These are phyloP conservation scores for Aureobasidium pullulans DNA, from an alignment of 2,329 filamentous ascomycete species.

Conservation along the genomic window DNA sequence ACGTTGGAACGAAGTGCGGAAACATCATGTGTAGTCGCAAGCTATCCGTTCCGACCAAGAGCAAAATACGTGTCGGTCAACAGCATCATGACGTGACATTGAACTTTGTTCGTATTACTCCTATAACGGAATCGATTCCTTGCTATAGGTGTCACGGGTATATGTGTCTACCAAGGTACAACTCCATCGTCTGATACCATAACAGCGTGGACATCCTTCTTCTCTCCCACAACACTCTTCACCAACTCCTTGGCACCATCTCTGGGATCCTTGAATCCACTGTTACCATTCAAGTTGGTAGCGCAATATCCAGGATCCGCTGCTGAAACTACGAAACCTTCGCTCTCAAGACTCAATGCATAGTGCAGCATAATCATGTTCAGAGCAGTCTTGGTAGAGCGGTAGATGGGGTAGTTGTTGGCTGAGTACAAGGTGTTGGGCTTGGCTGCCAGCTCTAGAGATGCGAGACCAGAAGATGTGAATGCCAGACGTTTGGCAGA, in stretches of 20 bases:
- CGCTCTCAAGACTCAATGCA: conserved; percentile 1
- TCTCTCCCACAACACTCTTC: conserved; percentile 17
- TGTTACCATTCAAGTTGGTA: conserved; percentile 22
- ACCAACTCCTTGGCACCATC: conserved; percentile 25
- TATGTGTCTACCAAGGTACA: conserved; percentile 20
- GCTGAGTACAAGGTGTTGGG: not conserved
- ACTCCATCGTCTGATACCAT: conserved; percentile 20
- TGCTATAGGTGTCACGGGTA: too few species aligned
- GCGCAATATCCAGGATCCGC: conserved; percentile 20
- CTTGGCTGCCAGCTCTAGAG: conserved; percentile 15
- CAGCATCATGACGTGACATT: too few species aligned
- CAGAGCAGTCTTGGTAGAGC: conserved; percentile 23
- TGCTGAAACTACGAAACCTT: conserved; percentile 22
- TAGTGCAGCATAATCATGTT: conserved; percentile 24
- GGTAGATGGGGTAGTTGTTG: conserved; percentile 18
- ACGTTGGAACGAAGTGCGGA: too few species aligned
- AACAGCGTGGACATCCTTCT: conserved; percentile 22
- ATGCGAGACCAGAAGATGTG: conserved; percentile 21
- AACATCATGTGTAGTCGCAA: too few species aligned
- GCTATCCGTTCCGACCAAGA: too few species aligned
- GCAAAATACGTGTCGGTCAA: too few species aligned
- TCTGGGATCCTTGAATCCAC: conserved; percentile 23
- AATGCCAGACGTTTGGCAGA: conserved; percentile 22
- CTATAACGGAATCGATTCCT: too few species aligned
- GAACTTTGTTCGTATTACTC: too few species aligned